Evolutionary conservation across 2,329 filamentous ascomycete genomes (phyloP), one percentile per base, ranked within the genome.

Genomic region (Sordariomycetes sp.): DNA sequence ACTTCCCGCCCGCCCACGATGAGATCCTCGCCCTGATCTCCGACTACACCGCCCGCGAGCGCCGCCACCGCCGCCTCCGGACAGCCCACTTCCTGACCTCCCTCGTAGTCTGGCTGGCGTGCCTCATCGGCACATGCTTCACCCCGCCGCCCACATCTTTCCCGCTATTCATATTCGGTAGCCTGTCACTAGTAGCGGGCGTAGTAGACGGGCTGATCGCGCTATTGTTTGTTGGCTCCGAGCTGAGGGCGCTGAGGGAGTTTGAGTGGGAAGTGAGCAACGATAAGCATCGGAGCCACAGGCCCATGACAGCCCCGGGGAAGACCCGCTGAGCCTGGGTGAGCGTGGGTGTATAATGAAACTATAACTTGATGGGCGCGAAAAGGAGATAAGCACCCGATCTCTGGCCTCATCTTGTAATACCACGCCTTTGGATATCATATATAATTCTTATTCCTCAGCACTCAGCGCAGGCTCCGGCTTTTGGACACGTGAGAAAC

Each of bases 201-300:
- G 81, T 90, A 2, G 69, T 97, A 22, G 89, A 97, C 67, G 92
- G 93, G 0, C 72, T 97, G 48, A 89, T 97, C 69, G 88, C 91
- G 0, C 80, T 94, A 0, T 71, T 97, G 54, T 99, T 99, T 69
- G 87, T 96, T 60, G 86, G 87, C 12, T 85, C 85, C 61, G 94
- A 99, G 74, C 72, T 97, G 60, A 80, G 90, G 60, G 86, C 88
- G 3, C 74, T 99, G 58, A 86, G 84, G 65, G 94, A 99, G 74
- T 97, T 97, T 72, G 85, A 94, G 69, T 97, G 90, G 88, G 94
- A 99, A 71, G 86, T 97, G 28, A 76, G 75, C 55, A 92, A 88
- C 68, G 86, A 87, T 14, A 85, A 74, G 62, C 72, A 74, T 0
- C 66, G 60, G 46, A 10, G 20, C 18, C n/a, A 50, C 4, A 20